phyloP scores from a whole-genome alignment of 2,329 filamentous ascomycete genomes.

The Talaromyces atroroseus region DNA sequence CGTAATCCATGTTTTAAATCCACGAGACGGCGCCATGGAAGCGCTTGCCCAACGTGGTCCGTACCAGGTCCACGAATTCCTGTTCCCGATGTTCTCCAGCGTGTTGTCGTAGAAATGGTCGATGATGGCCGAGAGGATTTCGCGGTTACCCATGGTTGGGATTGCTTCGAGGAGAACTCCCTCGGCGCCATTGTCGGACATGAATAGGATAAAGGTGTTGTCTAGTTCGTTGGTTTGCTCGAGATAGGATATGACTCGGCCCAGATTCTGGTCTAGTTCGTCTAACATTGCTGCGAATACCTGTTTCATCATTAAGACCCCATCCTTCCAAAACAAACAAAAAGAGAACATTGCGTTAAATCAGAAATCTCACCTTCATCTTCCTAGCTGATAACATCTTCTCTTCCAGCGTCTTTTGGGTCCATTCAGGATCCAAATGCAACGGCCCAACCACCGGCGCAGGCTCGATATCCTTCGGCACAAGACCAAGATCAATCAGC shows the following conservation, averaged over 20 bases:
- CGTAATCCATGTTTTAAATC: conserved; percentile 28
- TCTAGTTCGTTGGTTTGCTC: conserved; percentile 44
- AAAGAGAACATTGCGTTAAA: too few species aligned
- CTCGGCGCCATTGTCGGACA: conserved; percentile 48
- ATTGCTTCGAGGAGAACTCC: conserved; percentile 43
- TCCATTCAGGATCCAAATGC: conserved; percentile 26
- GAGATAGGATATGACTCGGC: conserved; percentile 43
- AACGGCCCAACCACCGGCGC: conserved; percentile 34
- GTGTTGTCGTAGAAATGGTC: conserved; percentile 45
- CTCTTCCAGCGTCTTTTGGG: conserved; percentile 33
- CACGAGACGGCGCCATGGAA: conserved; percentile 36
- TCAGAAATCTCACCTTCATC: conserved; percentile 40
- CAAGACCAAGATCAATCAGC: conserved; percentile 43
- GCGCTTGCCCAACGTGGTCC: conserved; percentile 47
- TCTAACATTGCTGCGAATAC: conserved; percentile 39
- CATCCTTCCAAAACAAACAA: too few species aligned
- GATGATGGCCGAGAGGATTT: conserved; percentile 36
- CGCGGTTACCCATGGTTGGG: conserved; percentile 17
- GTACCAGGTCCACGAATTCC: conserved; percentile 46
- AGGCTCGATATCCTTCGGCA: conserved; percentile 37
- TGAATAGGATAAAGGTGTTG: conserved; percentile 48
- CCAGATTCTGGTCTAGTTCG: conserved; percentile 42
- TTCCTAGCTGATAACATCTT: conserved; percentile 38
- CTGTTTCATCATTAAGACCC: too few species aligned
- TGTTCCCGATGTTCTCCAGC: conserved; percentile 44